Evolutionary conservation across 2,329 filamentous ascomycete species (phyloP), one percentile per base, ranked within the genome.

Genomic region (Aspergillus sp.): DNA sequence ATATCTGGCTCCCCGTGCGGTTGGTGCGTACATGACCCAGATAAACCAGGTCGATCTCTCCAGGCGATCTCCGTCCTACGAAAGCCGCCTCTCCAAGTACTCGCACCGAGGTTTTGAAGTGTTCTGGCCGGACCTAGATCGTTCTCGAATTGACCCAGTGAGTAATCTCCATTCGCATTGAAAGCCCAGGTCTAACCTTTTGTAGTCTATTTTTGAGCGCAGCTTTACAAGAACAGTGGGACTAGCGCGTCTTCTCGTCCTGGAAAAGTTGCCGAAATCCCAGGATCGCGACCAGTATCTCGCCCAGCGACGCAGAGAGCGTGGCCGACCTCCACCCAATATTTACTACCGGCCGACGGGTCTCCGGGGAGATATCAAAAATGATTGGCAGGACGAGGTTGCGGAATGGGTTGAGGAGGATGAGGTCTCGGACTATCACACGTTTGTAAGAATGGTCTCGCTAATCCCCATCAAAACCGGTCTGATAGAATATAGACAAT

Each of bases 71-170:
- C 90, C 91, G 0, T 95, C 90, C 0, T 96, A 96, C 65, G 91
- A 96, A 69, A 96, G 91, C 64, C 87, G 91, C 9, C 81, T 96
- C 12, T 90, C 90, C 15, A 96, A 96, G 72, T 93, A 96, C 72
- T 90, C 89, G 14, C 90, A 90, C 68, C 82, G 91, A 44, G 90
- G 90, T 15, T 96, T 96, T 63, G 91, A 96, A 73, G 85, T 93
- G 0, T 89, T 90, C 70, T 96, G 90, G 87, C 82, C 88, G 1
- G 80, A 86, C 9, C 79, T 96, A 14, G 88, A 95, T 61, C 85
- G 91, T 17, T 84, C 84, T n/a, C 83, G 84, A 11, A 79, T 96
- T 54, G 91, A 96, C 65, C 91, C 91, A 12, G 71, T 74, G 60
- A 61, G 66, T 14, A 8, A 21, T 6, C 6, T 6, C 14, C 2